Percentiles rank a stretch among this genome's conserved stretches.
Evolutionary conservation across 2,329 filamentous ascomycete genomes (phyloP).

Genomic region (Aspergillus viridinutans): DNA sequence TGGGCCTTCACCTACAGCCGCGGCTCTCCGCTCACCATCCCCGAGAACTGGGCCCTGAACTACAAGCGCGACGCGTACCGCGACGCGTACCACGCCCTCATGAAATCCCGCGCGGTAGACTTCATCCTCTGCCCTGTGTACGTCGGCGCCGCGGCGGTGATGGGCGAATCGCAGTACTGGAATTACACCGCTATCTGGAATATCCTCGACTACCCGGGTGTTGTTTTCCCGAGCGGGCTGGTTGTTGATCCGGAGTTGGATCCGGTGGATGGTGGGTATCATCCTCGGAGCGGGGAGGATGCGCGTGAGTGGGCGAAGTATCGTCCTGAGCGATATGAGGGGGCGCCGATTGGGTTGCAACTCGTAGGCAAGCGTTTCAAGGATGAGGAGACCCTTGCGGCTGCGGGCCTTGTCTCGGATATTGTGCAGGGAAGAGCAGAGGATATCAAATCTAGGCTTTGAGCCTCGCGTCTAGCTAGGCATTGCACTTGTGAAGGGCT

Average conservation of each 20-base stretch:
- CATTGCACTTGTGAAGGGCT: not conserved
- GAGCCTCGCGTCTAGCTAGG: not conserved
- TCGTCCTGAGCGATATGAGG: slow-evolving; percentile 30
- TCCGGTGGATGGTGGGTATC: slow-evolving; percentile 17
- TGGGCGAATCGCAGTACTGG: slow-evolving; percentile 34
- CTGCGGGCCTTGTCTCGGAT: slow-evolving; percentile 23
- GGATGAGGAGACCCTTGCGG: slow-evolving; percentile 48
- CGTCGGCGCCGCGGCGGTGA: slow-evolving; percentile 24
- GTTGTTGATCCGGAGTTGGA: slow-evolving; percentile 24
- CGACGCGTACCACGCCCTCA: slow-evolving; percentile 29
- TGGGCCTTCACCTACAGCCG: slow-evolving; percentile 32
- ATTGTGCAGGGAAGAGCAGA: slow-evolving; percentile 9
- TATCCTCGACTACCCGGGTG: slow-evolving; percentile 27
- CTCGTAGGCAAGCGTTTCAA: slow-evolving; percentile 49
- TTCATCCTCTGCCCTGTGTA: slow-evolving; percentile 30
- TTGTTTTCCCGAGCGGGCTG: slow-evolving; percentile 26
- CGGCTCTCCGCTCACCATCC: slow-evolving; percentile 18
- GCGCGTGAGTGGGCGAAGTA: slow-evolving; percentile 33
- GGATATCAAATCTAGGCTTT: not conserved
- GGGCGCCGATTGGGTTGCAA: slow-evolving; percentile 50
- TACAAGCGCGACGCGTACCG: slow-evolving; percentile 24
- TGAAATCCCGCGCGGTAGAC: slow-evolving; percentile 26
- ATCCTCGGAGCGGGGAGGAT: slow-evolving; percentile 23
- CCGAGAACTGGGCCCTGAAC: slow-evolving; percentile 28
- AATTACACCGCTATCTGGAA: slow-evolving; percentile 35